These are phyloP conservation scores for Lindgomyces ingoldianus DNA, from an alignment of 495 filamentous ascomycete genomes.

Conservation along the genomic window DNA sequence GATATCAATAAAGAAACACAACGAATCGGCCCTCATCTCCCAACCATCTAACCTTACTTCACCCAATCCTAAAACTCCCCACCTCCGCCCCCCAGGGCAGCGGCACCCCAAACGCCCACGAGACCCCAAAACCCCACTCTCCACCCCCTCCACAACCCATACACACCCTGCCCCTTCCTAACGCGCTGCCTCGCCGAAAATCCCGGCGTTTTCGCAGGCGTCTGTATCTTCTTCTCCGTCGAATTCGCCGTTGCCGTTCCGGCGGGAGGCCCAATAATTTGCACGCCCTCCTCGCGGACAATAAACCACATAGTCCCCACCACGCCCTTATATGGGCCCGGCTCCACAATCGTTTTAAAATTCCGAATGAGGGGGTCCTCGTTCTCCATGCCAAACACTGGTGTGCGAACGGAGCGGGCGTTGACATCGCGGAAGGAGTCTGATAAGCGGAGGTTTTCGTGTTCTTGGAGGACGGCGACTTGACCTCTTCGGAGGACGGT, in stretches of 20 bases:
- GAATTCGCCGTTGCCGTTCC: neutral
- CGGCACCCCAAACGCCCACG: constrained; percentile 80
- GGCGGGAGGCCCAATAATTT: constrained; percentile 33
- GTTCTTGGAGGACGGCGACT: constrained; percentile 57
- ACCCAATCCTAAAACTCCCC: constrained; percentile 52
- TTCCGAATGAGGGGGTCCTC: constrained; percentile 46
- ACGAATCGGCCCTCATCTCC: too few relatives aligned
- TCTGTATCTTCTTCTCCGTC: constrained; percentile 25
- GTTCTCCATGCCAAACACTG: constrained; percentile 34
- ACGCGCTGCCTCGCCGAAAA: constrained; percentile 49
- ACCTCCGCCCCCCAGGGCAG: constrained; percentile 55
- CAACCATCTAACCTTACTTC: too few relatives aligned
- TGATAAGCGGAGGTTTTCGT: constrained; percentile 27
- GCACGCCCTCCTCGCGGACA: constrained; percentile 73
- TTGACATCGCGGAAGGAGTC: constrained; percentile 11
- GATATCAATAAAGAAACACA: too few relatives aligned
- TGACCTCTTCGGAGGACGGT: constrained; percentile 89
- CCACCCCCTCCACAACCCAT: constrained; percentile 91
- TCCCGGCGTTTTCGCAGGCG: constrained; percentile 16
- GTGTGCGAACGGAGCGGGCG: neutral
- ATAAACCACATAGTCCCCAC: constrained; percentile 87
- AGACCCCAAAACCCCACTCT: constrained; percentile 94
- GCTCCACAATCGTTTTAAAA: constrained; percentile 71
- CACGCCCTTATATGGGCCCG: constrained; percentile 76
- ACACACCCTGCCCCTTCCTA: constrained; percentile 73